These are phyloP conservation scores for Erodium texanum DNA, from an alignment of 441 rosid species.

Conservation along the genomic window DNA sequence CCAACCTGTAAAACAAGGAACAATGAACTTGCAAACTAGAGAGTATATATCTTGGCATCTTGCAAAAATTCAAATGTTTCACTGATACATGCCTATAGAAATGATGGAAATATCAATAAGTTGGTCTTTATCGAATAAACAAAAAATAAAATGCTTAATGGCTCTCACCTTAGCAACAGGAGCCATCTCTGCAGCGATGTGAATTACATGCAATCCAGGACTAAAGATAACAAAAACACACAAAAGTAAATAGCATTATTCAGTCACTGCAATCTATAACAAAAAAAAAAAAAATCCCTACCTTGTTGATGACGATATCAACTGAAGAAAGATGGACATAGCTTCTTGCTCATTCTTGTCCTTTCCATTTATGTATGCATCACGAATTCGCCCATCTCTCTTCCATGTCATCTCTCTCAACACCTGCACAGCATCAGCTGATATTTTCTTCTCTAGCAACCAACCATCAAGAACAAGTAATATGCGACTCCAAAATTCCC, in stretches of 20 bases:
- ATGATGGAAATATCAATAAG: not conserved
- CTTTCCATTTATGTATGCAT: slow-evolving; percentile 54
- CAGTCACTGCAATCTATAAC: slow-evolving; percentile 3
- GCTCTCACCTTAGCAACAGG: slow-evolving; percentile 92
- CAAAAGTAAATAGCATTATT: slow-evolving; percentile 23
- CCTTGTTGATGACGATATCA: slow-evolving; percentile 58
- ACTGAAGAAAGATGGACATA: slow-evolving; percentile 49
- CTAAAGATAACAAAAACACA: slow-evolving; percentile 48
- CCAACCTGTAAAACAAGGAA: slow-evolving; percentile 52
- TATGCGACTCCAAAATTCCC: slow-evolving; percentile 85
- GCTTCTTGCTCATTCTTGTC: slow-evolving; percentile 65
- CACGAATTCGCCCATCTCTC: slow-evolving; percentile 52
- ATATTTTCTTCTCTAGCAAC: slow-evolving; percentile 81
- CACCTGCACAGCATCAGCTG: slow-evolving; percentile 45
- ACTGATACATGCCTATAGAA: not conserved
- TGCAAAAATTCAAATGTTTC: not conserved
- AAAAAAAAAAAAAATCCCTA: slow-evolving; percentile 22
- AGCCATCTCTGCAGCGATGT: slow-evolving; percentile 97
- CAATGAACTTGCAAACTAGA: slow-evolving; percentile 1
- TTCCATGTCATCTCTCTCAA: slow-evolving; percentile 83
- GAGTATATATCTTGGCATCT: not conserved
- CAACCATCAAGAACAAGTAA: slow-evolving; percentile 86
- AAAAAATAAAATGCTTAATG: slow-evolving; percentile 18
- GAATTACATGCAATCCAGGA: slow-evolving; percentile 75
- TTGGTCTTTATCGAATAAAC: no score